phyloP scores from a whole-genome alignment of 177 flowering plant genomes.

The Telopea speciosissima region DNA sequence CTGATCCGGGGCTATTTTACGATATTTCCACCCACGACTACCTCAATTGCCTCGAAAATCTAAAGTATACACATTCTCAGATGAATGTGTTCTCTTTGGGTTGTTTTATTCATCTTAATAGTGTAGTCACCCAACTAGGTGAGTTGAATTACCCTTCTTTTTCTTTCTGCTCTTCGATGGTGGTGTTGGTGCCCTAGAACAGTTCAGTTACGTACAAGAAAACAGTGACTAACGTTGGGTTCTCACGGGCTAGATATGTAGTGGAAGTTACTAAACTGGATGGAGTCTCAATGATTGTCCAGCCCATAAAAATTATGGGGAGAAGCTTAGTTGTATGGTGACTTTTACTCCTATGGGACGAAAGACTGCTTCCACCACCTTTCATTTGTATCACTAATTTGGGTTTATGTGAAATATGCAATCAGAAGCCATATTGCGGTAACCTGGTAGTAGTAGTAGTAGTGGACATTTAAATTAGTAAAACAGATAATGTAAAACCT shows the following conservation, averaged over 20 bases:
- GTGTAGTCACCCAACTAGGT: too few species aligned
- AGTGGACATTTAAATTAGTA: too few species aligned
- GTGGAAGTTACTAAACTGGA: slow-evolving; percentile 26
- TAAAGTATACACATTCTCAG: slow-evolving; percentile 36
- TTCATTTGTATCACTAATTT: slow-evolving; percentile 56
- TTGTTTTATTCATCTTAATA: too few species aligned
- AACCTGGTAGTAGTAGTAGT: slow-evolving; percentile 45
- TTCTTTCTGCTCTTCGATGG: too few species aligned
- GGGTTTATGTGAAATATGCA: slow-evolving; percentile 23
- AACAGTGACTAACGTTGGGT: too few species aligned
- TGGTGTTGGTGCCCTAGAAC: too few species aligned
- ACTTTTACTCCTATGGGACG: slow-evolving; percentile 24
- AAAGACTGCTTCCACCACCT: slow-evolving; percentile 1
- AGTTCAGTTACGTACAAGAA: too few species aligned
- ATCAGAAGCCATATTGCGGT: slow-evolving; percentile 66
- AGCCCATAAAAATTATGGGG: slow-evolving; percentile 28
- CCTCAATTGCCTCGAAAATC: too few species aligned
- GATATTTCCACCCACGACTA: too few species aligned
- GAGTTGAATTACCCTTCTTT: too few species aligned
- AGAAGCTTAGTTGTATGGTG: slow-evolving; percentile 46
- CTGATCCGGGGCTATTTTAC: too few species aligned
- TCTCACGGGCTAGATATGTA: slow-evolving; percentile 22
- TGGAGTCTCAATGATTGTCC: slow-evolving; percentile 34
- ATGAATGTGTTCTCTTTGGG: slow-evolving; percentile 24
- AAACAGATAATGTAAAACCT: too few species aligned